Evolutionary conservation across 805 yeast species (phyloP).

Genomic region (Starmerella apis): DNA sequence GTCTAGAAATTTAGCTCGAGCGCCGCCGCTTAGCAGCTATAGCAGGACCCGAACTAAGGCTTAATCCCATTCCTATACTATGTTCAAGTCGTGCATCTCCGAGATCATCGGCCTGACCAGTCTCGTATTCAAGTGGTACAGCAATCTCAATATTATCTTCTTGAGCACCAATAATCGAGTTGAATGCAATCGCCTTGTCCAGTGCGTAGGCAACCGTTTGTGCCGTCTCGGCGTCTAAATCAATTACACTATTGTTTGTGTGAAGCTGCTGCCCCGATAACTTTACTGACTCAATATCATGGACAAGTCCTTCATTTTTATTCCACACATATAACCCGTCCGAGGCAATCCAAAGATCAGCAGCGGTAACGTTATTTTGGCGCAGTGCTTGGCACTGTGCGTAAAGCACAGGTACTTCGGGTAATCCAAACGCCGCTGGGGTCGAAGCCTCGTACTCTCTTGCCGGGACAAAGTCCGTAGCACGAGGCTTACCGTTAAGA

Average conservation of each 20-base stretch:
- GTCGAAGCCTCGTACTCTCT: slow-evolving; percentile 29
- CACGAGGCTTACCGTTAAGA: slow-evolving; percentile 16
- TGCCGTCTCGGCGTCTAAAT: background rate
- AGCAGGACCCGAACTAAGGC: slow-evolving; percentile 7
- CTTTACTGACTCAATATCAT: slow-evolving; percentile 3
- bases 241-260: background rate
- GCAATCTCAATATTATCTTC: slow-evolving; percentile 16
- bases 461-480: slow-evolving; percentile 25
- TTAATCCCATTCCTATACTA: slow-evolving; percentile 10
- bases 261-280: background rate
- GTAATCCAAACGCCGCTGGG: slow-evolving; percentile 30
- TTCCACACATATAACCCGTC: slow-evolving; percentile 27
- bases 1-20: slow-evolving; percentile 1
- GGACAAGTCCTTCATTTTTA: background rate
- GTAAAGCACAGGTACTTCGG: slow-evolving; percentile 30
- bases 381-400: background rate
- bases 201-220: slow-evolving; percentile 1
- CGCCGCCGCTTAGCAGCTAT: slow-evolving; percentile 15
- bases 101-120: slow-evolving; percentile 21
- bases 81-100: slow-evolving; percentile 13
- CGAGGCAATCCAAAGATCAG: slow-evolving; percentile 26
- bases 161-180: background rate
- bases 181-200: background rate
- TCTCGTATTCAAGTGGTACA: slow-evolving; percentile 17
- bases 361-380: background rate